Evolutionary conservation across 306 rosid species (phyloP).

Genomic region (Astragalus glycyphyllos): DNA sequence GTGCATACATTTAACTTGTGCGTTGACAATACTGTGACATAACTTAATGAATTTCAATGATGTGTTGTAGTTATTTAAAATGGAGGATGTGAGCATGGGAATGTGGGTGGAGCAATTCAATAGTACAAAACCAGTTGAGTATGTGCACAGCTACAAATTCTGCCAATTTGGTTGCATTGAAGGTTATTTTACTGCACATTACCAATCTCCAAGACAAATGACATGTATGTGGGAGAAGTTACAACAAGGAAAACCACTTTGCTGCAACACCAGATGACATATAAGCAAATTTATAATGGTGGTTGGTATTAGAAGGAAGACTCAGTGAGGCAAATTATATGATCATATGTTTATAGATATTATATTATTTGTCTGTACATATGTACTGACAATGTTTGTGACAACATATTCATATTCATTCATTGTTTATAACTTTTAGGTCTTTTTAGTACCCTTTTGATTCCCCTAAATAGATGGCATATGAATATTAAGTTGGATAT

Average conservation of each 20-base stretch:
- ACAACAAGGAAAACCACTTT: slow-evolving; percentile 20
- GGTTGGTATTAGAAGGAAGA: no score
- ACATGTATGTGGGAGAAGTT: slow-evolving; percentile 28
- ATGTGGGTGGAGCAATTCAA: slow-evolving; percentile 82
- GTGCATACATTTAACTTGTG: not conserved
- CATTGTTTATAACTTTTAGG: slow-evolving; percentile 5
- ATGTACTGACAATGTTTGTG: not conserved
- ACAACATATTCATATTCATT: not conserved
- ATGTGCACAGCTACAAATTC: slow-evolving; percentile 62
- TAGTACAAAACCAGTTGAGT: slow-evolving; percentile 55
- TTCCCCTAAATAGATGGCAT: not conserved
- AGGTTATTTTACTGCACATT: slow-evolving; percentile 71
- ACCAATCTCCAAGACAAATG: slow-evolving; percentile 84
- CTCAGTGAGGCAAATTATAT: not conserved
- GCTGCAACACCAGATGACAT: slow-evolving; percentile 22
- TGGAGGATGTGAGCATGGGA: slow-evolving; percentile 92
- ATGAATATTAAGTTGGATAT: no score
- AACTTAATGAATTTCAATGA: not conserved
- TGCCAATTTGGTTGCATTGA: slow-evolving; percentile 80
- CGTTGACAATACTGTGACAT: not conserved
- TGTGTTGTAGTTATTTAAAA: slow-evolving; percentile 62
- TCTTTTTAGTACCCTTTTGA: not conserved
- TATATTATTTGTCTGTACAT: not conserved
- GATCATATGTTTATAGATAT: slow-evolving; percentile 2
- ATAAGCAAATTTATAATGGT: no score